phyloP scores from a whole-genome alignment of 2,329 filamentous ascomycete genomes.

The Nemania sp. region DNA sequence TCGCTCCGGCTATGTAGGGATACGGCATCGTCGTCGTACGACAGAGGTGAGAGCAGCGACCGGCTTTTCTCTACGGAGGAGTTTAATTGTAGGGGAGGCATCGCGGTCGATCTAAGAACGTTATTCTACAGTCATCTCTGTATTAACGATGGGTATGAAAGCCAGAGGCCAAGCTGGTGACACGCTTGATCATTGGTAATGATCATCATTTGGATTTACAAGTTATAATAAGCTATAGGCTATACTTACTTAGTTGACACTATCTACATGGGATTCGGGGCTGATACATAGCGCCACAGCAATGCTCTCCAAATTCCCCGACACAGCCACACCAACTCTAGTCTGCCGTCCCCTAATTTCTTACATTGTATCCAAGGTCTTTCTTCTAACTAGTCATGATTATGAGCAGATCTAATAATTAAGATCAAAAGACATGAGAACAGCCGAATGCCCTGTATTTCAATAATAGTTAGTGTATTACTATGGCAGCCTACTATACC shows the following conservation, averaged over 20 bases:
- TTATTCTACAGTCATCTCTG: conserved; percentile 11
- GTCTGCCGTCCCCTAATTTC: too few relatives aligned
- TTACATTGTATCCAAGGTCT: too few relatives aligned
- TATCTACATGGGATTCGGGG: neutral
- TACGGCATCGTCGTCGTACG: conserved; percentile 76
- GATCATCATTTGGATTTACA: neutral
- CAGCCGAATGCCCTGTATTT: too few relatives aligned
- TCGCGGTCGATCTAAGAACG: conserved; percentile 31
- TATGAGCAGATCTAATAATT: too few relatives aligned
- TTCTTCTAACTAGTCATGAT: too few relatives aligned
- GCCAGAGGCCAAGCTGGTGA: neutral
- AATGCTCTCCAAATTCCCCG: neutral
- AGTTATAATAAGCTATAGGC: too few relatives aligned
- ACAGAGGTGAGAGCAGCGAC: conserved; percentile 71
- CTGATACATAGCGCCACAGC: neutral
- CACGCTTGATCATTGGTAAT: neutral
- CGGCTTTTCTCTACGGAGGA: conserved; percentile 48
- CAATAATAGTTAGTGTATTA: too few relatives aligned
- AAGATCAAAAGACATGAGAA: too few relatives aligned
- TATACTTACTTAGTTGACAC: neutral
- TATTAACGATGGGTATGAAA: neutral
- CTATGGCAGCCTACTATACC: too few relatives aligned
- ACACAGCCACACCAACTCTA: neutral
- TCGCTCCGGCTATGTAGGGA: conserved; percentile 76
- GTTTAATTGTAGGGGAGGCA: conserved; percentile 50